Evolutionary conservation across 108 stramenopile genomes (phyloP).

Genomic region (Aurantiochytrium sp.): DNA sequence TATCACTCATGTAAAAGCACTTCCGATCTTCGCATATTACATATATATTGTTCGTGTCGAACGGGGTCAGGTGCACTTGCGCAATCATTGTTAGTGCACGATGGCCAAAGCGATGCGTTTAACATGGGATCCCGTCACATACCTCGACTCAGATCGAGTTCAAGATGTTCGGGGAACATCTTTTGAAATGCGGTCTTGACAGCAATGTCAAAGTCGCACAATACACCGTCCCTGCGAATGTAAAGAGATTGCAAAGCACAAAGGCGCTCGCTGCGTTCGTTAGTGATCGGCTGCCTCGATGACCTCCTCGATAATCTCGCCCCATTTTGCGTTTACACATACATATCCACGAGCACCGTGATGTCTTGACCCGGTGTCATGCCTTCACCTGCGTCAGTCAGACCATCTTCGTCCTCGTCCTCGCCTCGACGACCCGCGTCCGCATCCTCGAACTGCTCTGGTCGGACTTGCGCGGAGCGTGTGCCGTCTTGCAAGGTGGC

Average conservation of each 20-base stretch:
- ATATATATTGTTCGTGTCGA: not conserved
- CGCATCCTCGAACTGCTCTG: too few species aligned
- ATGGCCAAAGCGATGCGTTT: not conserved
- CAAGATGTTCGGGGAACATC: not conserved
- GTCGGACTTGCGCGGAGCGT: too few species aligned
- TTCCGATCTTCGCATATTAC: not conserved
- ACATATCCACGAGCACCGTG: not conserved
- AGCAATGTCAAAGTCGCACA: constrained; percentile 2
- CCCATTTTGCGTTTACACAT: not conserved
- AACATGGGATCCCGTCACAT: not conserved
- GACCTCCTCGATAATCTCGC: not conserved
- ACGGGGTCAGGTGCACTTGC: not conserved
- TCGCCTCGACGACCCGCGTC: too few species aligned
- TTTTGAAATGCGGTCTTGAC: not conserved
- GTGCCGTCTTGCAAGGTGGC: too few species aligned
- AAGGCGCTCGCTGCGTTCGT: too few species aligned
- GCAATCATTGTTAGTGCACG: too few species aligned
- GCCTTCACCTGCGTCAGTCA: too few species aligned
- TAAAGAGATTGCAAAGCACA: too few species aligned
- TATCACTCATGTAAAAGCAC: not conserved
- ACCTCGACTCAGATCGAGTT: not conserved
- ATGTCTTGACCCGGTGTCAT: not conserved
- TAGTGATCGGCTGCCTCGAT: too few species aligned
- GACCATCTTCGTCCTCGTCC: too few species aligned
- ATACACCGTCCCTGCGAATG: not conserved